Base-by-base conservation (phyloP, 176 grass and related monocot genomes). In the Cenchrus americanus region DNA sequence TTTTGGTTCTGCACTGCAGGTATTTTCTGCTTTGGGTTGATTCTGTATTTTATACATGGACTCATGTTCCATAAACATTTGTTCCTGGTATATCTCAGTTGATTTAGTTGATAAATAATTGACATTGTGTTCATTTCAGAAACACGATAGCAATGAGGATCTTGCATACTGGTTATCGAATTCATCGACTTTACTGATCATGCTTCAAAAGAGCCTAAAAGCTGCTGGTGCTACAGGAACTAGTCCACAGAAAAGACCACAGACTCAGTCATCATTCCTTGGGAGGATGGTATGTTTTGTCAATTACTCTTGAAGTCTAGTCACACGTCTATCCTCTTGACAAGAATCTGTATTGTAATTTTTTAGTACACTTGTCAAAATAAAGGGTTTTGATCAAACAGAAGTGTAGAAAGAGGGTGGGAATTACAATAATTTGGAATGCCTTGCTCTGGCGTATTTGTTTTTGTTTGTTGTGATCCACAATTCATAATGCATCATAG, bases 101-200 rank as follows among this genome's bases (percentile, higher is more conserved):
- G 24, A n/a, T 82, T 82, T 78, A n/a, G 34, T 58, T 87, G 32
- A 68, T 84, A 11, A 43, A 69, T 12, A 19, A 41, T 42, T 77
- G 68, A 3, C 52, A 17, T 44, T 2, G 8, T 76, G 10, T 80
- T 41, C 86, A 73, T 86, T 87, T 84, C 83, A 98, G 96, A 83
- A 87, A 54, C 83, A 90, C 2, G 92, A 95, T 80, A 84, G 80
- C 86, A 91, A 84, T 89, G 91, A 94, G 26, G 85, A 96, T 95
- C 83, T 98, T 63, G 96, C 91, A 83, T 98, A 94, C 81, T 98
- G 96, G 96, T 82, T 98, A 69, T 89, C 96, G 58, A 98, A 90
- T 86, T 86, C 93, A 75, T 92, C 96, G 30, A 83, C 93, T 95
- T 95, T 98, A 80, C 82, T 98, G 70, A 86, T 88, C 71, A 88